Evolutionary conservation across 257 asterid genomes (phyloP).

Genomic region (Rehmannia glutinosa): DNA sequence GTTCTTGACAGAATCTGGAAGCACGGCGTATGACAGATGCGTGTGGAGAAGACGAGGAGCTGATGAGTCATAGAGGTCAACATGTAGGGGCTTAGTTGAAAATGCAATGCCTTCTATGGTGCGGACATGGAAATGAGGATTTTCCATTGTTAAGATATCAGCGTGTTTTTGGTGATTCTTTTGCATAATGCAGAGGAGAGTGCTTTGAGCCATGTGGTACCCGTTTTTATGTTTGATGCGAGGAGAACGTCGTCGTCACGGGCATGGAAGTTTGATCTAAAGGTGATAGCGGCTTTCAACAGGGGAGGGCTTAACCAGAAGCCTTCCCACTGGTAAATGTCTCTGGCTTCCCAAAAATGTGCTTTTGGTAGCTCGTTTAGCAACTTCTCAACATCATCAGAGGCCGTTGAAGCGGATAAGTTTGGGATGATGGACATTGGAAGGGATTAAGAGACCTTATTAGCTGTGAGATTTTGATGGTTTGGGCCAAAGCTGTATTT

Average conservation of each 20-base stretch:
- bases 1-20: not conserved
- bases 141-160: not conserved
- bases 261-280: not conserved
- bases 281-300: not conserved
- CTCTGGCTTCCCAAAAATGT: not conserved
- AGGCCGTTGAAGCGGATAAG: not conserved
- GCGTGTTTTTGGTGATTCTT: not conserved
- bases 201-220: conserved; percentile 9
- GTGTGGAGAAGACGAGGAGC: not conserved
- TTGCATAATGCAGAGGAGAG: not conserved
- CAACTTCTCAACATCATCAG: not conserved
- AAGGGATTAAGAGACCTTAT: too few relatives aligned
- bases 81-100: not conserved
- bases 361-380: not conserved
- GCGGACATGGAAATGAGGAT: not conserved
- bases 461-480: too few relatives aligned
- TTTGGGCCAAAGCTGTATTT: too few relatives aligned
- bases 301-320: too few relatives aligned
- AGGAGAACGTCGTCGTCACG: conserved; percentile 10
- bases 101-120: not conserved
- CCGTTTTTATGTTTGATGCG: not conserved
- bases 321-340: not conserved
- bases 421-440: not conserved
- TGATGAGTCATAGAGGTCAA: not conserved
- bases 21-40: not conserved